These are phyloP conservation scores for Diaporthe citri DNA, from an alignment of 2,329 filamentous ascomycete genomes.

Conservation along the genomic window DNA sequence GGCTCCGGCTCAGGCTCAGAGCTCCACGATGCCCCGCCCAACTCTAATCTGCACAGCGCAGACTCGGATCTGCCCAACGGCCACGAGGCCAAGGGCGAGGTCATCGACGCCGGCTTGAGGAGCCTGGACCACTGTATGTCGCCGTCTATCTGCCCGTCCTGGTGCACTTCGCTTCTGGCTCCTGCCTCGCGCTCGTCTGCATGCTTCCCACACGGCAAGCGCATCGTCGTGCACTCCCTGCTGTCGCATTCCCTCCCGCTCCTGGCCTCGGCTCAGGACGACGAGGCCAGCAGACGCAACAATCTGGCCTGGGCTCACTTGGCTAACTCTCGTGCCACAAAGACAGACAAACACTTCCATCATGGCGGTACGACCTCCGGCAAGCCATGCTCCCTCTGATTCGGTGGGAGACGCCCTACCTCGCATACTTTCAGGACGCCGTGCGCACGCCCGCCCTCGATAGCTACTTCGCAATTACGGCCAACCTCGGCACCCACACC, in stretches of 20 bases:
- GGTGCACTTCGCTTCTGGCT: not conserved
- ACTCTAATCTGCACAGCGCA: conserved; percentile 25
- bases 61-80: conserved; percentile 38
- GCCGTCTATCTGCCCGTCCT: not conserved
- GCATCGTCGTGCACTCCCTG: conserved; percentile 32
- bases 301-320: not conserved
- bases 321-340: conserved; percentile 37
- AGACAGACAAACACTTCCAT: conserved; percentile 87
- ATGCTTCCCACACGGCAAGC: not conserved
- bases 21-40: conserved; percentile 39
- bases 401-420: conserved; percentile 94
- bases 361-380: conserved; percentile 89
- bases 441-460: conserved; percentile 88
- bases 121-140: conserved; percentile 83
- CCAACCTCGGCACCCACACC: conserved; percentile 96
- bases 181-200: not conserved
- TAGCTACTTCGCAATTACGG: conserved; percentile 96
- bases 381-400: conserved; percentile 87
- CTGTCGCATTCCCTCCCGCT: not conserved
- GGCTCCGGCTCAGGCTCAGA: conserved; percentile 49
- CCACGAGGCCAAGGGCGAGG: conserved; percentile 46
- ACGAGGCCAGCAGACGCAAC: not conserved
- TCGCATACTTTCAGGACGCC: conserved; percentile 86
- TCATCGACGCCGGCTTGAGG: conserved; percentile 80
- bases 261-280: not conserved